Evolutionary conservation across 2,329 filamentous ascomycete species (phyloP).

Genomic region (Periconia sp.): DNA sequence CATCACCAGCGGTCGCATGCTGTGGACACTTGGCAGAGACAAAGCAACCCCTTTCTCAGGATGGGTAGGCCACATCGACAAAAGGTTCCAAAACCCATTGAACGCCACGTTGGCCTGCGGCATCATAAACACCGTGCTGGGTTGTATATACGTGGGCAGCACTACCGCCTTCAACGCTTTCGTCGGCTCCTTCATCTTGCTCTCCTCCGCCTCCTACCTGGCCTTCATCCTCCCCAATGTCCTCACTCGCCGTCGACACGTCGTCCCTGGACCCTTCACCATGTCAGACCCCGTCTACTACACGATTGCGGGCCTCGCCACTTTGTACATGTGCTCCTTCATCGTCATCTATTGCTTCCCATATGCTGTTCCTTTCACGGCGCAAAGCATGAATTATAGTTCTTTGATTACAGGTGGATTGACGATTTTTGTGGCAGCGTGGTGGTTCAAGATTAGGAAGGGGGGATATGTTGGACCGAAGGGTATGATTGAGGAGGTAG

Average conservation of each 20-base stretch:
- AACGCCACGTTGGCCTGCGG: slow-evolving; percentile 62
- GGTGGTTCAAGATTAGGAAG: slow-evolving; percentile 48
- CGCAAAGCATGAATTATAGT: slow-evolving; percentile 61
- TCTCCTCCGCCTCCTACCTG: slow-evolving; percentile 64
- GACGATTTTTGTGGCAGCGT: slow-evolving; percentile 56
- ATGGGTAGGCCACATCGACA: slow-evolving; percentile 56
- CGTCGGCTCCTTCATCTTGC: slow-evolving; percentile 64
- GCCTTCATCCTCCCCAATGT: slow-evolving; percentile 64
- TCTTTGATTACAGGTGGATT: slow-evolving; percentile 60
- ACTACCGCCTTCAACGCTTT: slow-evolving; percentile 72
- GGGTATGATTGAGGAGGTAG: slow-evolving; percentile 29
- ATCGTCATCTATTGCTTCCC: slow-evolving; percentile 69
- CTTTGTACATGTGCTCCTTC: slow-evolving; percentile 65
- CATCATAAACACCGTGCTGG: slow-evolving; percentile 61
- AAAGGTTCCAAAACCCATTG: slow-evolving; percentile 58
- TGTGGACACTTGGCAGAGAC: slow-evolving; percentile 68
- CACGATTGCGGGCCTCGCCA: slow-evolving; percentile 58
- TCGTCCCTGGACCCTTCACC: slow-evolving; percentile 65
- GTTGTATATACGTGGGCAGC: slow-evolving; percentile 70
- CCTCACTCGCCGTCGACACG: slow-evolving; percentile 43
- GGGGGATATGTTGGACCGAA: slow-evolving; percentile 49
- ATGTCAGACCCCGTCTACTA: slow-evolving; percentile 53
- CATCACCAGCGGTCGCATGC: slow-evolving; percentile 66
- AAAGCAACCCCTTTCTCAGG: slow-evolving; percentile 60
- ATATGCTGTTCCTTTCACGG: slow-evolving; percentile 53